Evolutionary conservation across 805 yeast genomes (phyloP).

Genomic region (Candida dajiaensis): DNA sequence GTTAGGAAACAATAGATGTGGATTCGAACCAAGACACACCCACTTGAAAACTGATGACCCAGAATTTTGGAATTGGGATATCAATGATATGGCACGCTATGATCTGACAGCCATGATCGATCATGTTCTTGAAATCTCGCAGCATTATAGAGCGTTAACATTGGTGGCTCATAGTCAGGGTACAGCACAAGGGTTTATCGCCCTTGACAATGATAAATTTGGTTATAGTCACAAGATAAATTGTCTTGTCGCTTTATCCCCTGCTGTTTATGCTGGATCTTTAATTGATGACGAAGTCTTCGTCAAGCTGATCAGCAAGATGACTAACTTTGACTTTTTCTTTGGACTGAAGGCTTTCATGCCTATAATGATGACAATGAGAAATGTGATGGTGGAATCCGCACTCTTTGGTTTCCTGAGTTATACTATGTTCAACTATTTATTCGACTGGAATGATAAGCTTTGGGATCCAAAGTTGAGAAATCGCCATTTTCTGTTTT

Average conservation of each 20-base stretch:
- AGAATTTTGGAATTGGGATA: slow-evolving; percentile 90
- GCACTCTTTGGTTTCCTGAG: slow-evolving; percentile 58
- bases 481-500: slow-evolving; percentile 73
- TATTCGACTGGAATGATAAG: slow-evolving; percentile 82
- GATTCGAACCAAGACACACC: slow-evolving; percentile 67
- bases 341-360: slow-evolving; percentile 79
- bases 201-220: slow-evolving; percentile 47
- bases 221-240: slow-evolving; percentile 50
- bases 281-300: slow-evolving; percentile 57
- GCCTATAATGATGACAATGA: slow-evolving; percentile 62
- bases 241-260: slow-evolving; percentile 73
- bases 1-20: slow-evolving; percentile 89
- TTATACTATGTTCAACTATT: slow-evolving; percentile 77
- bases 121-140: slow-evolving; percentile 40
- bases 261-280: slow-evolving; percentile 87
- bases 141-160: slow-evolving; percentile 38
- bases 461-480: slow-evolving; percentile 68
- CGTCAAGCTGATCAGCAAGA: slow-evolving; percentile 53
- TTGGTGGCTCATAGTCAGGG: slow-evolving; percentile 91
- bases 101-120: slow-evolving; percentile 75
- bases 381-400: slow-evolving; percentile 42
- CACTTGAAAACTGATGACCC: slow-evolving; percentile 36
- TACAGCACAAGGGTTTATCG: slow-evolving; percentile 75
- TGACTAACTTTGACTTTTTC: slow-evolving; percentile 41
- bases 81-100: slow-evolving; percentile 70